Base-by-base conservation (phyloP, 1,284 basidiomycete genomes). In the Fomitopsis betulina region DNA sequence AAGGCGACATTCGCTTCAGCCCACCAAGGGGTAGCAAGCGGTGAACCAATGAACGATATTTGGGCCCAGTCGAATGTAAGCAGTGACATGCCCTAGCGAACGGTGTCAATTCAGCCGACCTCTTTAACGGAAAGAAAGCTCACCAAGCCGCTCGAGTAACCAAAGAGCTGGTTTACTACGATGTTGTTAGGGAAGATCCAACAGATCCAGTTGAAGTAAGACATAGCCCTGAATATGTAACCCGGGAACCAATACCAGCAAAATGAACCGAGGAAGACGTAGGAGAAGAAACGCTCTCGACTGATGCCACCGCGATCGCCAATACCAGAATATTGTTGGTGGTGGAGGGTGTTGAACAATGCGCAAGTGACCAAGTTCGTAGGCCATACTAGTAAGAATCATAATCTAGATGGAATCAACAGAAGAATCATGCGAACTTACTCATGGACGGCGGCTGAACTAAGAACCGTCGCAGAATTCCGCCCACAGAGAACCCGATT, bases 371-470 rank as follows among this genome's bases (percentile, higher is more conserved):
- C 82, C 7, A 86, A 71, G 61, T 80, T 83, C 30, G 83, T 80
- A 2, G 91, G 91, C 91, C 90, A 93, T 62, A 93, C 82, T 84
- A 57, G 13, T 17, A 25, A 4, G 40, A 9, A 23, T 9, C 12
- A 17, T 15, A 30, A 9, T 9, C n/a, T n/a, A n/a, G n/a, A n/a
- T n/a, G n/a, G 10, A 23, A 7, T 38, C n/a, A 21, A 17, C 49
- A 5, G 23, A 25, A 19, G 25, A 15, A 12, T 32, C 53, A 33
- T 15, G n/a, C n/a, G n/a, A 47, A 65, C 79, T 61, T 68, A 84
- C 82, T 88, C 87, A 93, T 90, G 9, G 85, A 84, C 0, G 89
- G 86, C 0, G 91, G 90, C 57, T 84, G 79, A 17, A 91, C 87
- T 53, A 93, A 75, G 73, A 86, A 86, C 12, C 83, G 78, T 23